These are phyloP conservation scores for Colletotrichum cereale DNA, from an alignment of 2,329 filamentous ascomycete genomes.

Conservation along the genomic window DNA sequence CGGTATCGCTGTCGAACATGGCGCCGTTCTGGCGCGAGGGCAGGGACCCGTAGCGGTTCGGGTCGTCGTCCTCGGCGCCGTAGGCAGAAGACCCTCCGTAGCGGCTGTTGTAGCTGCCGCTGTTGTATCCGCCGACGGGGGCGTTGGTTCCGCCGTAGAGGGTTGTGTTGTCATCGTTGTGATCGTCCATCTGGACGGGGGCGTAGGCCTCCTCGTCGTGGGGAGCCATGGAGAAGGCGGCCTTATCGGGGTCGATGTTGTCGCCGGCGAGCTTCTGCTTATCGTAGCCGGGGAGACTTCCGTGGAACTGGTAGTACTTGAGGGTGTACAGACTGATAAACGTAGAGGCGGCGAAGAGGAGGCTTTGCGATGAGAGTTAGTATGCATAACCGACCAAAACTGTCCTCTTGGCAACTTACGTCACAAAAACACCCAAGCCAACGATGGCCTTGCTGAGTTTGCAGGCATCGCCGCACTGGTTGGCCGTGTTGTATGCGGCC, in stretches of 20 bases:
- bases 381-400: constrained; percentile 22
- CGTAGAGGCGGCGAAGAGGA: constrained; percentile 67
- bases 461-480: constrained; percentile 68
- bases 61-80: constrained; percentile 52
- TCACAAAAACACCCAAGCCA: constrained; percentile 71
- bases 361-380: constrained; percentile 52
- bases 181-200: constrained; percentile 69
- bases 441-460: constrained; percentile 73
- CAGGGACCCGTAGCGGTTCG: constrained; percentile 54
- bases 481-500: constrained; percentile 71
- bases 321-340: constrained; percentile 71
- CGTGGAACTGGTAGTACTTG: constrained; percentile 72
- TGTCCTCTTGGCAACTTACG: constrained; percentile 60
- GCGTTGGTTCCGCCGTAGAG: constrained; percentile 48
- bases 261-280: constrained; percentile 56
- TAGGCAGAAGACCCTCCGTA: constrained; percentile 45
- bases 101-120: constrained; percentile 51
- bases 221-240: constrained; percentile 76
- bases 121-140: constrained; percentile 49
- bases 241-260: constrained; percentile 77
- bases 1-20: constrained; percentile 64
- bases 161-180: constrained; percentile 55
- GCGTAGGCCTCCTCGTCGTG: constrained; percentile 76
- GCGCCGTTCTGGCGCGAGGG: constrained; percentile 53
- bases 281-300: constrained; percentile 72